Evolutionary conservation across 176 grass and related monocot species (phyloP).

Genomic region (Oryza nivara): DNA sequence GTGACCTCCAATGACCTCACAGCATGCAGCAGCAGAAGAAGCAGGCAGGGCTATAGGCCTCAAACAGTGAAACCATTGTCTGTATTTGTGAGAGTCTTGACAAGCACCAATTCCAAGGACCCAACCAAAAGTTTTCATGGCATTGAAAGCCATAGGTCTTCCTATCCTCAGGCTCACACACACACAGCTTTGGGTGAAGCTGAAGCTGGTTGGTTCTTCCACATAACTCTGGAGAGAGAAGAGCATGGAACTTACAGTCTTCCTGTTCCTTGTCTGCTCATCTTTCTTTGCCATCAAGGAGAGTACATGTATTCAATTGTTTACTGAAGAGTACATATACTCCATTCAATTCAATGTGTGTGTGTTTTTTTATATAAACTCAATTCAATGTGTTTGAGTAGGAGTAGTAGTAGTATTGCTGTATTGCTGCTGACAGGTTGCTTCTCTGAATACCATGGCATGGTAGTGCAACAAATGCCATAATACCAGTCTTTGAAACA

Average conservation of each 20-base stretch:
- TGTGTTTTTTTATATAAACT: neutral
- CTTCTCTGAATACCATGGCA: constrained; percentile 42
- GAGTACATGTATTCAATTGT: neutral
- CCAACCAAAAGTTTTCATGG: constrained; percentile 41
- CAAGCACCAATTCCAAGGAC: constrained; percentile 42
- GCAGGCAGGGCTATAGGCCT: neutral
- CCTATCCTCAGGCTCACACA: constrained; percentile 38
- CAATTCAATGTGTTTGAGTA: constrained; percentile 33
- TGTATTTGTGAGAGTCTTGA: constrained; percentile 32
- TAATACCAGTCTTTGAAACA: constrained; percentile 26
- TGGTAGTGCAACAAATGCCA: constrained; percentile 9
- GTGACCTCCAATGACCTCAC: constrained; percentile 54
- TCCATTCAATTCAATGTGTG: constrained; percentile 34
- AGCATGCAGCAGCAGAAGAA: constrained; percentile 13
- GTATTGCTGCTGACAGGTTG: constrained; percentile 30
- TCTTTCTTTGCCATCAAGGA: constrained; percentile 13
- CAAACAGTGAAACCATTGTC: constrained; percentile 32
- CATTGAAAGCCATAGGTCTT: constrained; percentile 56
- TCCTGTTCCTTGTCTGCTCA: constrained; percentile 15
- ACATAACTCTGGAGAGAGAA: constrained; percentile 9
- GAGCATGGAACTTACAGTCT: neutral
- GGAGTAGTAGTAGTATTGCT: neutral
- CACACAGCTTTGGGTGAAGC: neutral
- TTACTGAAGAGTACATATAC: neutral
- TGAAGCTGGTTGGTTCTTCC: neutral